Evolutionary conservation across 352 stramenopile species (phyloP).

Genomic region (Pythium folliculosum): DNA sequence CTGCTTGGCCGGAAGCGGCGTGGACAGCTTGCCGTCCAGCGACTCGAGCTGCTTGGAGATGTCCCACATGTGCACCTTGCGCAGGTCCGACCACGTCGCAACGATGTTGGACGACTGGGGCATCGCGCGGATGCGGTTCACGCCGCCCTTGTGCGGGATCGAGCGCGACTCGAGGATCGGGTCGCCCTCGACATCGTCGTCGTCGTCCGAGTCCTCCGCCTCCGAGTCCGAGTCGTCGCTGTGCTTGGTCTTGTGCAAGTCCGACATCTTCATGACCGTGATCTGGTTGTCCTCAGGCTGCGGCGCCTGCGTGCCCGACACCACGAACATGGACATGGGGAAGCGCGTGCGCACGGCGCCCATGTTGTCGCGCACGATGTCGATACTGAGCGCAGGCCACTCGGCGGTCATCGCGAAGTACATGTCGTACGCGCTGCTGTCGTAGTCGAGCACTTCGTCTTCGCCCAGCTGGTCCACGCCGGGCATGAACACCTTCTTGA

Average conservation of each 20-base stretch:
- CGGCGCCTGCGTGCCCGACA: constrained; percentile 96
- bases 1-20: constrained; percentile 57
- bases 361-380: constrained; percentile 96
- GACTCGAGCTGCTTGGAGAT: constrained; percentile 89
- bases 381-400: constrained; percentile 98
- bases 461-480: constrained; percentile 89
- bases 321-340: constrained; percentile 95
- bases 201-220: constrained; percentile 72
- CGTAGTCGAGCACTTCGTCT: constrained; percentile 97
- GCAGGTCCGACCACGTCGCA: constrained; percentile 95
- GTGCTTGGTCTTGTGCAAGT: constrained; percentile 94
- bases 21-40: constrained; percentile 77
- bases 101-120: constrained; percentile 96
- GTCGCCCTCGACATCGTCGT: constrained; percentile 95
- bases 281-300: constrained; percentile 95
- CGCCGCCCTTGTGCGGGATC: constrained; percentile 94
- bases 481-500: constrained; percentile 94
- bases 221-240: constrained; percentile 76
- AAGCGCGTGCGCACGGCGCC: constrained; percentile 93
- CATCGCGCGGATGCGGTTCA: constrained; percentile 96
- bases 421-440: constrained; percentile 99
- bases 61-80: constrained; percentile 97
- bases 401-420: constrained; percentile 98
- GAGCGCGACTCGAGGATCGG: constrained; percentile 95
- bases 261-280: constrained; percentile 97